These are phyloP conservation scores for Daldinia vernicosa DNA, from an alignment of 495 filamentous ascomycete species.

Conservation along the genomic window DNA sequence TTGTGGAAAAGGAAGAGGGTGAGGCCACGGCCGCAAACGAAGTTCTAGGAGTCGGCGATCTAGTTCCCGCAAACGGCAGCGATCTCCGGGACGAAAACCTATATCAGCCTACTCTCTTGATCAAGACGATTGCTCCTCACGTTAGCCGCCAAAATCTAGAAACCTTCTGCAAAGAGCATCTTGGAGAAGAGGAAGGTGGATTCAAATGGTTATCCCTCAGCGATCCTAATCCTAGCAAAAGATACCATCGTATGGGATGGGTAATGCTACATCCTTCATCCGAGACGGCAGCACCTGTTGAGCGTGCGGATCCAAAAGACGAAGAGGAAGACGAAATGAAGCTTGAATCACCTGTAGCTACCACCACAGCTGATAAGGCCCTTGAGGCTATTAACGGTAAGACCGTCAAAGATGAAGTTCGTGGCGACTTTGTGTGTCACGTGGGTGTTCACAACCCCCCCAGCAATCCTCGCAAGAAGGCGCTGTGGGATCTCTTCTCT, in stretches of 20 bases:
- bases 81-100: constrained; percentile 85
- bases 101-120: constrained; percentile 87
- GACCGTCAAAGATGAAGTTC: constrained; percentile 89
- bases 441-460: constrained; percentile 95
- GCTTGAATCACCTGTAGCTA: constrained; percentile 48
- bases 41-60: constrained; percentile 88
- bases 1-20: constrained; percentile 93
- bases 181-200: constrained; percentile 84
- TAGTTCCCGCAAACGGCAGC: constrained; percentile 79
- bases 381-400: constrained; percentile 94
- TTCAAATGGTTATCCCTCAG: constrained; percentile 93
- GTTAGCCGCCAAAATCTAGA: constrained; percentile 95
- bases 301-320: constrained; percentile 72
- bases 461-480: constrained; percentile 88
- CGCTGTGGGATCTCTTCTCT: constrained; percentile 95
- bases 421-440: constrained; percentile 96
- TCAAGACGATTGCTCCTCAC: constrained; percentile 97
- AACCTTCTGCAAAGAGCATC: constrained; percentile 88
- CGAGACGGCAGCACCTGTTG: constrained; percentile 66
- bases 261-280: constrained; percentile 88
- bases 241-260: constrained; percentile 98
- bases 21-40: constrained; percentile 90
- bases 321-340: constrained; percentile 57
- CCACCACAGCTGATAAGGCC: constrained; percentile 79
- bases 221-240: constrained; percentile 95